phyloP scores from a whole-genome alignment of 129 eudicot species.

The Saposhnikovia divaricata region DNA sequence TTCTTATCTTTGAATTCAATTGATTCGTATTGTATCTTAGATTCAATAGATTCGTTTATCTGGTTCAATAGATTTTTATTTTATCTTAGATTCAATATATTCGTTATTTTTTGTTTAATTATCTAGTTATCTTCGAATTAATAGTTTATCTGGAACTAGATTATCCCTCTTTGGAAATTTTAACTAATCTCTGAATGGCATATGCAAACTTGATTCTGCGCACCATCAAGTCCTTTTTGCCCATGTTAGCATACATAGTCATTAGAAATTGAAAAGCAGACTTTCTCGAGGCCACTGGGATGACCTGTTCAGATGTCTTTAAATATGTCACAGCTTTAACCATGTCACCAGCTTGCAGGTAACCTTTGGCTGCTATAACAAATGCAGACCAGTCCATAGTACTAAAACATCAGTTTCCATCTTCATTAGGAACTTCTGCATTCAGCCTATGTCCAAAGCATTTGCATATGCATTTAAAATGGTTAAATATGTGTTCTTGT shows the following conservation, averaged over 20 bases:
- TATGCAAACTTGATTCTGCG: conserved; percentile 19
- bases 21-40: no score
- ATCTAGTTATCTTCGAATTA: no score
- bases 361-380: neutral
- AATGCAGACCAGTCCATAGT: conserved; percentile 32
- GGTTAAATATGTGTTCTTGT: conserved; percentile 11
- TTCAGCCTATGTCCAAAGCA: conserved; percentile 26
- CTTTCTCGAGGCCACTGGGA: no score
- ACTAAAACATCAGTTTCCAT: conserved; percentile 44
- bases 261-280: no score
- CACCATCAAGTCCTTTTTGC: conserved; percentile 13
- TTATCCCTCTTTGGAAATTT: neutral
- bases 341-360: conserved; percentile 14
- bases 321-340: no score
- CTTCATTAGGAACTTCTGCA: conserved; percentile 37
- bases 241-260: conserved; percentile 33
- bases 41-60: no score
- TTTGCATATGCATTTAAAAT: conserved; percentile 35
- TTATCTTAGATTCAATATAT: no score
- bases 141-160: no score
- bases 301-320: no score
- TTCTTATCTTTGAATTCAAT: no score
- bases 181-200: neutral
- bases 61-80: no score
- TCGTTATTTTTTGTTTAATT: no score